Percentiles rank a stretch among this genome's conserved stretches.
Evolutionary conservation across 176 grass and related monocot species (phyloP).

Genomic region (Elymus sibiricus): DNA sequence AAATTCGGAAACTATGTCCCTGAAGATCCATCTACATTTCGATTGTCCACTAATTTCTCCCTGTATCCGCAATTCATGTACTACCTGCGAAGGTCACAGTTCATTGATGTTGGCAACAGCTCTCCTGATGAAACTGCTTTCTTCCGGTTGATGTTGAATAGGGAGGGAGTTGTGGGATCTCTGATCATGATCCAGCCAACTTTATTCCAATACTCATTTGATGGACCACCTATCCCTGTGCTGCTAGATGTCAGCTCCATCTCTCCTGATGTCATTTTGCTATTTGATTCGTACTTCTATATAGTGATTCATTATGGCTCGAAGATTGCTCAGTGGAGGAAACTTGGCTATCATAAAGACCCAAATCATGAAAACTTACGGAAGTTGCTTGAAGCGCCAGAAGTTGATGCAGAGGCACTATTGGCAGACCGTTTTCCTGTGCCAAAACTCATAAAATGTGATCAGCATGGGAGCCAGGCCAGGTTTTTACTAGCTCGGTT

Average conservation of each 20-base stretch:
- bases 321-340: slow-evolving; percentile 97
- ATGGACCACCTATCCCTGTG: slow-evolving; percentile 95
- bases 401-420: slow-evolving; percentile 69
- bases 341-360: slow-evolving; percentile 83
- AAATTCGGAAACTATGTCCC: slow-evolving; percentile 95
- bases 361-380: slow-evolving; percentile 80
- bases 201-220: slow-evolving; percentile 94
- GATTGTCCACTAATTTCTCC: slow-evolving; percentile 83
- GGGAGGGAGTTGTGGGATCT: slow-evolving; percentile 86
- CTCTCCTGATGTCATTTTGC: slow-evolving; percentile 93
- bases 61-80: slow-evolving; percentile 97
- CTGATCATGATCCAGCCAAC: slow-evolving; percentile 99
- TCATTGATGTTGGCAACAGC: slow-evolving; percentile 98
- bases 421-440: slow-evolving; percentile 66
- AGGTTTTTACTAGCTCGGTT: slow-evolving; percentile 87
- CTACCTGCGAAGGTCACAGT: slow-evolving; percentile 92
- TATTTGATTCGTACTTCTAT: slow-evolving; percentile 96
- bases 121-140: slow-evolving; percentile 95
- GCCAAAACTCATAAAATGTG: slow-evolving; percentile 92
- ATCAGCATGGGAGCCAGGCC: slow-evolving; percentile 93
- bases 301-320: slow-evolving; percentile 95
- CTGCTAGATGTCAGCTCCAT: slow-evolving; percentile 91
- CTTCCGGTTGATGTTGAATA: slow-evolving; percentile 94
- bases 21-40: slow-evolving; percentile 95
- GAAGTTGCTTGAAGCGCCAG: slow-evolving; percentile 94